Base-by-base conservation (phyloP, 116 monocot genomes). In the Phalaenopsis hybrid region DNA sequence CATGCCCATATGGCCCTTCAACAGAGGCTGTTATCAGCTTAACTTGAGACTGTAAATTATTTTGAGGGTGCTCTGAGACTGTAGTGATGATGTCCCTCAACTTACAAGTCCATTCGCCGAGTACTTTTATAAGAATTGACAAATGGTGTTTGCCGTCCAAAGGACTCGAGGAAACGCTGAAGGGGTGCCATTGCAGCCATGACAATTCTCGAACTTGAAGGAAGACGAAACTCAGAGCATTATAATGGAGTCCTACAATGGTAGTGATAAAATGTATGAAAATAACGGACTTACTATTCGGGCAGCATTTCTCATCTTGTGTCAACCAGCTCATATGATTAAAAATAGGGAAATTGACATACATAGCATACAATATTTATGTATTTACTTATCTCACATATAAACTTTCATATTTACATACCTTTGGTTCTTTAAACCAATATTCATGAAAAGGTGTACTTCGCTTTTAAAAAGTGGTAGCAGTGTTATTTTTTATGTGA, bases 1-100 rank as follows among this genome's bases (percentile, higher is more conserved):
- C 96, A 87, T 96, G 96, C 4, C 96, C 94, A 79, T 96, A 96
- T 20, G 96, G 96, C n/a, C 96, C 96, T 88, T 96, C 96, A 43
- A 96, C 86, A 72, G 86, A 94, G 45, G 92, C 94, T 16, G 92
- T 90, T 50, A 96, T 85, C 11, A 51, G 83, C 8, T 52, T 15
- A 84, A 80, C 6, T 76, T 86, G 21, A 6, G 46, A 31, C 48
- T 74, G 44, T 15, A 74, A 80, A 52, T 49, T 61, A 44, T 81
- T 48, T 18, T 82, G 50, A 65, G 65, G 50, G 46, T 90, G 68
- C 5, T 93, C 87, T 11, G 86, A 58, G 37, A 48, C 44, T 63
- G 79, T 77, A 6, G 68, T 73, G 83, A 90, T 84, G 28, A 86
- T 78, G 63, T 82, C 76, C 52, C 87, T 87, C 11, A 96, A 81